Conservation (phyloP, 306 rosid species). For the Elaeagnus macrophylla region DNA sequence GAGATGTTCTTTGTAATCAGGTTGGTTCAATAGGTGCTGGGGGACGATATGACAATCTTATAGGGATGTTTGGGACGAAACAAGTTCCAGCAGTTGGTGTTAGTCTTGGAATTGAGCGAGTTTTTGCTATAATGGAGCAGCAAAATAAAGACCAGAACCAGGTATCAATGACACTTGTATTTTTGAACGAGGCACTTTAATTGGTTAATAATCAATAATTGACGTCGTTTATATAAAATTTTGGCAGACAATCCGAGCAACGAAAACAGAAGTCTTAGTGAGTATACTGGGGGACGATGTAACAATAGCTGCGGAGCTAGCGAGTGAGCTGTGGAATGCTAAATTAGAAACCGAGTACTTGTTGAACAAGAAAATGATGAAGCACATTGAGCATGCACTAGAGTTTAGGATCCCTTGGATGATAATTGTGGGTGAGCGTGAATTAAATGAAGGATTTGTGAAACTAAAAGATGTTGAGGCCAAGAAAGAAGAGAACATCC, state of each 20-base stretch:
- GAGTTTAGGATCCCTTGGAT: slow-evolving; percentile 86
- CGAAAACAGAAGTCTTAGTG: slow-evolving; percentile 73
- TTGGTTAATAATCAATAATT: background rate
- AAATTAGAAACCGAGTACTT: slow-evolving; percentile 51
- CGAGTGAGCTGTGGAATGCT: slow-evolving; percentile 64
- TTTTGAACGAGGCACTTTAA: too few relatives aligned
- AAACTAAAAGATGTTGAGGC: slow-evolving; percentile 45
- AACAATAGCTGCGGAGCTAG: slow-evolving; percentile 56
- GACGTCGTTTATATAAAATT: background rate
- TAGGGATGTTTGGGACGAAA: slow-evolving; percentile 87
- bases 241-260: slow-evolving; percentile 60
- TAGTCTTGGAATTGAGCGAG: slow-evolving; percentile 97
- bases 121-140: slow-evolving; percentile 84
- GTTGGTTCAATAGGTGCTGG: slow-evolving; percentile 95
- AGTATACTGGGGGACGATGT: slow-evolving; percentile 69
- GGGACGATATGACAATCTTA: slow-evolving; percentile 85
- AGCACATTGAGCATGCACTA: slow-evolving; percentile 67
- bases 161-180: slow-evolving; percentile 35
- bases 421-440: slow-evolving; percentile 65
- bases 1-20: slow-evolving; percentile 26
- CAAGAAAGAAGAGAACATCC: slow-evolving; percentile 26
- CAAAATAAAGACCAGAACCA: slow-evolving; percentile 54
- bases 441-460: slow-evolving; percentile 53
- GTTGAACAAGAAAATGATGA: slow-evolving; percentile 47
- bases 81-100: slow-evolving; percentile 88